Conservation (phyloP, 2,329 filamentous ascomycete species). For the Scolecobasidium constrictum region DNA sequence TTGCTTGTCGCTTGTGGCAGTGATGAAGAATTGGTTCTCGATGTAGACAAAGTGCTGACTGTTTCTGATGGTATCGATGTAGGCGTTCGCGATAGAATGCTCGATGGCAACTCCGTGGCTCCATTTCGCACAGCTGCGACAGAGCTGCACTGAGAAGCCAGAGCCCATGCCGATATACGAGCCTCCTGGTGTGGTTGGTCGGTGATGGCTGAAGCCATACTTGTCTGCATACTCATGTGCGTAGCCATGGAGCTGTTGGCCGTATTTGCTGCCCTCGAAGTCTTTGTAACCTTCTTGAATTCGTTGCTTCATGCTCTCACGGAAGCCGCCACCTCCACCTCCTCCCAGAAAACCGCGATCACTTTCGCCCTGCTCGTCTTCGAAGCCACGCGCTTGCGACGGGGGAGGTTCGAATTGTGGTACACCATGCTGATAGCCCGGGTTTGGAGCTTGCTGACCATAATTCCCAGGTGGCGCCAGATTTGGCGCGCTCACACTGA, state of each 20-base stretch:
- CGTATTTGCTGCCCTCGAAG: slow-evolving; percentile 4
- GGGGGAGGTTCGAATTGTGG: slow-evolving; percentile 34
- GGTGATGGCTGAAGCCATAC: not conserved
- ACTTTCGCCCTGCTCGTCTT: slow-evolving; percentile 14
- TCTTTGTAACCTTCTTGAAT: not conserved
- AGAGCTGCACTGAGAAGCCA: slow-evolving; percentile 20
- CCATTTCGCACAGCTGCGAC: slow-evolving; percentile 40
- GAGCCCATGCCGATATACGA: slow-evolving; percentile 3
- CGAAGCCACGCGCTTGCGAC: slow-evolving; percentile 17
- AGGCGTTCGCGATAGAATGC: slow-evolving; percentile 81
- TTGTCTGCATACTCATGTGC: slow-evolving; percentile 3
- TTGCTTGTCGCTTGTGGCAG: slow-evolving; percentile 60
- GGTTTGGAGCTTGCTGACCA: slow-evolving; percentile 8
- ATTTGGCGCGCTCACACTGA: not conserved
- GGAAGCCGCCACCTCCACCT: slow-evolving; percentile 6
- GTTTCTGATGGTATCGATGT: slow-evolving; percentile 58
- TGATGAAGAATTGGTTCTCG: slow-evolving; percentile 85
- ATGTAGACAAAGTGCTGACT: slow-evolving; percentile 69
- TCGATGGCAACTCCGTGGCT: slow-evolving; percentile 49
- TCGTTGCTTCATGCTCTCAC: slow-evolving; percentile 6
- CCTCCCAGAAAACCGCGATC: slow-evolving; percentile 2
- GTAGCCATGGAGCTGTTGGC: not conserved
- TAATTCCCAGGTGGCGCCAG: slow-evolving; percentile 8
- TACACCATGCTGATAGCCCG: slow-evolving; percentile 20
- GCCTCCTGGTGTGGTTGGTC: slow-evolving; percentile 12